Conservation (phyloP, 1,284 basidiomycete genomes). For the Microbotryomycetes sp. region DNA sequence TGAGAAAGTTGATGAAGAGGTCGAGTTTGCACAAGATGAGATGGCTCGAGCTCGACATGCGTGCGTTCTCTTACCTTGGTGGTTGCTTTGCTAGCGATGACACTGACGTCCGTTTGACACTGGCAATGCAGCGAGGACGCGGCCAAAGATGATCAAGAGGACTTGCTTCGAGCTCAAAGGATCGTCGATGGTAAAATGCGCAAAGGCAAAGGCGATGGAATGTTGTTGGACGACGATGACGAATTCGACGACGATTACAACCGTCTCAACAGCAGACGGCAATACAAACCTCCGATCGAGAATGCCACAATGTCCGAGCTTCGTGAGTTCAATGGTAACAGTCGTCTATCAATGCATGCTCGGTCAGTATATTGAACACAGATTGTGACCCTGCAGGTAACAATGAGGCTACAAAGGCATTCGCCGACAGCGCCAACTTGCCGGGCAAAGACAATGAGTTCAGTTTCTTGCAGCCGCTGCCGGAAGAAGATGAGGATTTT, state of each 20-base stretch:
- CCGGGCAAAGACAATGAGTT: background rate
- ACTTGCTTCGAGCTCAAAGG: constrained; percentile 11
- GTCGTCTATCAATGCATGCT: too few species aligned
- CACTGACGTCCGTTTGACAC: too few species aligned
- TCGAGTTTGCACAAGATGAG: constrained; percentile 19
- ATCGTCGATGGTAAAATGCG: constrained; percentile 29
- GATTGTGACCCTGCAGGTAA: constrained; percentile 1
- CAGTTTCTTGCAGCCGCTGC: constrained; percentile 2
- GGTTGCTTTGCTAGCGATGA: too few species aligned
- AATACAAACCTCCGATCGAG: constrained; percentile 11
- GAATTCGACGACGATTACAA: constrained; percentile 28
- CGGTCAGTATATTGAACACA: background rate
- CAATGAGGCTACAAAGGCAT: constrained; percentile 27
- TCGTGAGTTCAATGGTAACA: constrained; percentile 2
- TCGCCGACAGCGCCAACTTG: constrained; percentile 3
- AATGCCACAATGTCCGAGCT: constrained; percentile 13
- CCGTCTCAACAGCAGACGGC: background rate
- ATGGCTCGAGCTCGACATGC: constrained; percentile 5
- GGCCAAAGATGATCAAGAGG: constrained; percentile 17
- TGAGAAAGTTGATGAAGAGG: constrained; percentile 16
- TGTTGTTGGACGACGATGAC: constrained; percentile 28
- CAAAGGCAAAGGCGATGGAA: constrained; percentile 4
- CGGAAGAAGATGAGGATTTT: background rate
- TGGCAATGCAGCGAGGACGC: constrained; percentile 9
- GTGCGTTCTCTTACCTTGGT: constrained; percentile 9